Evolutionary conservation across 139 green algal genomes (phyloP).

Genomic region (Spirogloea muscicola): DNA sequence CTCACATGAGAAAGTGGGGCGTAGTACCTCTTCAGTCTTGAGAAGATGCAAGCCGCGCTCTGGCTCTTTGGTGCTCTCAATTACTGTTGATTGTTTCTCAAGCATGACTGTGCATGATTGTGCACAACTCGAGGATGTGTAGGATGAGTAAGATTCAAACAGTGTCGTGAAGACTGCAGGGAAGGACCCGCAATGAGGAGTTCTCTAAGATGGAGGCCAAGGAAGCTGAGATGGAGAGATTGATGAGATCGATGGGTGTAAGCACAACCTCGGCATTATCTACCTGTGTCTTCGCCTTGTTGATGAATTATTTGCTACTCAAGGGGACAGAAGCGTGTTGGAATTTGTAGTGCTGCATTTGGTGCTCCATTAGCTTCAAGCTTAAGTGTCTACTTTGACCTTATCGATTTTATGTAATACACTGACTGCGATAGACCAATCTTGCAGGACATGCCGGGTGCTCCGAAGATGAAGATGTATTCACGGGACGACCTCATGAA

Average conservation of each 20-base stretch:
- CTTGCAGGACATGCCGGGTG: constrained; percentile 11
- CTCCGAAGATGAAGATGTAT: constrained; percentile 28
- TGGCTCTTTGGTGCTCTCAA: not conserved
- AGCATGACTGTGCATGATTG: constrained; percentile 1
- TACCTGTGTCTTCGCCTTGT: not conserved
- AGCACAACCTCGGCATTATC: too few relatives aligned
- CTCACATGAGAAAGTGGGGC: constrained; percentile 4
- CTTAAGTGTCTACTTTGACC: not conserved
- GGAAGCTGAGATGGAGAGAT: constrained; percentile 19
- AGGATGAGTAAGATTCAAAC: not conserved
- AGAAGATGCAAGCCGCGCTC: not conserved
- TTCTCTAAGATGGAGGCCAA: constrained; percentile 10
- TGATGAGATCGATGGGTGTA: constrained; percentile 24
- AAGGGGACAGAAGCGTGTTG: not conserved
- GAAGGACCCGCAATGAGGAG: not conserved
- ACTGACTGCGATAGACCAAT: not conserved
- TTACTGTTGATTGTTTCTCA: not conserved
- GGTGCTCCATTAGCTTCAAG: not conserved
- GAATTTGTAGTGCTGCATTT: not conserved
- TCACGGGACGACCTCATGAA: constrained; percentile 11
- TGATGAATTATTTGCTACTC: not conserved
- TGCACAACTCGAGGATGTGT: not conserved
- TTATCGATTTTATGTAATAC: not conserved
- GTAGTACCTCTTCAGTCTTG: constrained; percentile 2
- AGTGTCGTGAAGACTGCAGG: constrained; percentile 3